Evolutionary conservation across 495 filamentous ascomycete genomes (phyloP).

Genomic region (Terfezia boudieri): DNA sequence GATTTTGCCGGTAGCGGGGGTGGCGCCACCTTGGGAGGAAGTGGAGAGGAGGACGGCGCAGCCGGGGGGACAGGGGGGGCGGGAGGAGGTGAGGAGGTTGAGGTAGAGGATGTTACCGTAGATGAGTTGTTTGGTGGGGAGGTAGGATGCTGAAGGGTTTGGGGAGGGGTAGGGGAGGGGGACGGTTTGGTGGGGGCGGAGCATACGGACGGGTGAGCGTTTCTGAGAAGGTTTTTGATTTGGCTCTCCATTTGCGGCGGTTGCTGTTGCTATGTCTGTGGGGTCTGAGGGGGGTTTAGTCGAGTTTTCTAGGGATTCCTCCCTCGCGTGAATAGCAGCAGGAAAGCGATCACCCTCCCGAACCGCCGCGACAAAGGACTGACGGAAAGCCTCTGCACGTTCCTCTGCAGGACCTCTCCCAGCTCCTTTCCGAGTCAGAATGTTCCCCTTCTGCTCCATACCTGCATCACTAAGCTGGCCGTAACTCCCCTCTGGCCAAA

Average conservation of each 20-base stretch:
- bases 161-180: background rate
- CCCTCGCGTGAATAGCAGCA: background rate
- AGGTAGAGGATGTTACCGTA: background rate
- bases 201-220: background rate
- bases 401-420: background rate
- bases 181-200: background rate
- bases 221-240: background rate
- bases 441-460: too few species aligned
- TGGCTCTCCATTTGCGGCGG: background rate
- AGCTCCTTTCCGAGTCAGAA: too few species aligned
- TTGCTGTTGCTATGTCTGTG: background rate
- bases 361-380: background rate
- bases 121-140: background rate
- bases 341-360: background rate
- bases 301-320: background rate
- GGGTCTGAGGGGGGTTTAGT: background rate
- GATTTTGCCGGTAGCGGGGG: slow-evolving; percentile 9
- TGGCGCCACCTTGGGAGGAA: slow-evolving; percentile 8
- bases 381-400: background rate
- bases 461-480: too few species aligned
- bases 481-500: background rate
- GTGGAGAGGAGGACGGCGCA: slow-evolving; percentile 9
- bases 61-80: slow-evolving; percentile 1
- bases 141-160: background rate
- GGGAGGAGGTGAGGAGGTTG: background rate